Evolutionary conservation across 1,139 yeast genomes (phyloP).

Genomic region (Yamadazyma membranifaciens): DNA sequence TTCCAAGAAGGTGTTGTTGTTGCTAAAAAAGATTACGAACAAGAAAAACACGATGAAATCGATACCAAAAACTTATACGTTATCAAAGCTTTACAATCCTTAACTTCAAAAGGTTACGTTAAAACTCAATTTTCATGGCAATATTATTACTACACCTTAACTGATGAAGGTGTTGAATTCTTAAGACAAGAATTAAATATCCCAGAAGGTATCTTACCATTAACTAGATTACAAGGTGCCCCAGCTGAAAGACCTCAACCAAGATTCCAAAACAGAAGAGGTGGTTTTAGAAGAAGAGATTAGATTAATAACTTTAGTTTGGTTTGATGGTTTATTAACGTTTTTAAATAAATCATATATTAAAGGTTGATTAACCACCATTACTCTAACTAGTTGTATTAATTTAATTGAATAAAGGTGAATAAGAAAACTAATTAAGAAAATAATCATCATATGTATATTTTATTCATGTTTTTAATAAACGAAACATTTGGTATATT

Average conservation of each 20-base stretch:
- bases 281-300: slow-evolving; percentile 49
- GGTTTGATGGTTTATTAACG: too few relatives aligned
- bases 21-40: slow-evolving; percentile 98
- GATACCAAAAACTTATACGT: slow-evolving; percentile 97
- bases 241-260: slow-evolving; percentile 77
- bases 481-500: slow-evolving; percentile 16
- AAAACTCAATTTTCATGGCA: slow-evolving; percentile 99
- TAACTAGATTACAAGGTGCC: slow-evolving; percentile 95
- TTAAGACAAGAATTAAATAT: slow-evolving; percentile 97
- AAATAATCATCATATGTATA: slow-evolving; percentile 13
- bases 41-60: slow-evolving; percentile 96
- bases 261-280: slow-evolving; percentile 45
- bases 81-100: slow-evolving; percentile 99
- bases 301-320: slow-evolving; percentile 19
- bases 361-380: too few relatives aligned
- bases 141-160: slow-evolving; percentile 99
- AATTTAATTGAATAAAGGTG: slow-evolving; percentile 9
- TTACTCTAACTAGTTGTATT: neutral
- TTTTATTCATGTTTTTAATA: slow-evolving; percentile 19
- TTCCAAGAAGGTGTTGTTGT: slow-evolving; percentile 99
- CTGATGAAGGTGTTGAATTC: slow-evolving; percentile 99
- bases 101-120: slow-evolving; percentile 98
- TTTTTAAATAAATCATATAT: too few relatives aligned
- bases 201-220: slow-evolving; percentile 98
- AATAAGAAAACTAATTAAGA: slow-evolving; percentile 5